Percentiles rank a stretch among this genome's conserved stretches.
phyloP scores from a whole-genome alignment of 768 basidiomycete species.

The Rhodotorula sphaerocarpa region DNA sequence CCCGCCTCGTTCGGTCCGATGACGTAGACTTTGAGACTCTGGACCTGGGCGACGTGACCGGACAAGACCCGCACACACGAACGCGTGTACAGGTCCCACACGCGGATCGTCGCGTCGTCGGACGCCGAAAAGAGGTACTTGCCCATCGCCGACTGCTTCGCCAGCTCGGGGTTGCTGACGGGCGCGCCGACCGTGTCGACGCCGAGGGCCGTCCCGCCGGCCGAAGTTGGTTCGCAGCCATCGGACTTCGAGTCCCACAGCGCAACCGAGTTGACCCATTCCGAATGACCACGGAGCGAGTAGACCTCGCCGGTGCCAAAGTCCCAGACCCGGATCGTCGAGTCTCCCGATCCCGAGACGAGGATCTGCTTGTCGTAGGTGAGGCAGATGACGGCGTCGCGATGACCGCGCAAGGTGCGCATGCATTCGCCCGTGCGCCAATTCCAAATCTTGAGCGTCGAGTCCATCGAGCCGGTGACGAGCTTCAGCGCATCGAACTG shows the following conservation, averaged over 20 bases:
- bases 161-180: constrained; percentile 37
- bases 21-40: constrained; percentile 62
- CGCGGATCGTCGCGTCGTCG: constrained; percentile 82
- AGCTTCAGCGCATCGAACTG: constrained; percentile 94
- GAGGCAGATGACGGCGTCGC: constrained; percentile 81
- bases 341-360: constrained; percentile 84
- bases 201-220: background rate
- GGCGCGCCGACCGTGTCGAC: constrained; percentile 29
- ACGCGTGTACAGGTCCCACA: constrained; percentile 81
- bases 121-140: constrained; percentile 97
- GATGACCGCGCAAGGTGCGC: constrained; percentile 78
- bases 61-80: constrained; percentile 73
- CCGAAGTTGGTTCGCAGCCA: constrained; percentile 38
- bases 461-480: constrained; percentile 94
- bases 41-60: constrained; percentile 91
- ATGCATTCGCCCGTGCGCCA: constrained; percentile 85
- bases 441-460: constrained; percentile 89
- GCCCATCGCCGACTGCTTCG: constrained; percentile 48
- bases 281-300: constrained; percentile 79
- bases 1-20: constrained; percentile 49
- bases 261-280: constrained; percentile 93
- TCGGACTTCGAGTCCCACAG: constrained; percentile 62
- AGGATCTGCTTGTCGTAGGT: constrained; percentile 85
- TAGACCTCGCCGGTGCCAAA: constrained; percentile 84
- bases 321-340: constrained; percentile 84